Evolutionary conservation across 2,329 filamentous ascomycete genomes (phyloP).

Genomic region (Graphilbum ipis-grandicollis): DNA sequence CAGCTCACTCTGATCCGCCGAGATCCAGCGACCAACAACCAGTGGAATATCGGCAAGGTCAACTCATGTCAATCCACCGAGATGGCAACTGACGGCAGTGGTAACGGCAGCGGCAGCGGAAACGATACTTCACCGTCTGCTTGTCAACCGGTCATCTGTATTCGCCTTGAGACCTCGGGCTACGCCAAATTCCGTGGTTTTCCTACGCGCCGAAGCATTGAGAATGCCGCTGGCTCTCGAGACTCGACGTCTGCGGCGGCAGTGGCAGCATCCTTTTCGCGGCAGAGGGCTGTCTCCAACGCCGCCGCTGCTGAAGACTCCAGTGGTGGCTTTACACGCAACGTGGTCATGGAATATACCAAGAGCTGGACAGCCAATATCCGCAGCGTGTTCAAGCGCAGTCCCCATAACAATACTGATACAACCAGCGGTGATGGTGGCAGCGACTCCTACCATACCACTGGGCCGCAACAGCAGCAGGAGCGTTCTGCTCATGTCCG

Average conservation of each 20-base stretch:
- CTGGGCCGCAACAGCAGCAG: no score
- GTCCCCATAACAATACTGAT: no score
- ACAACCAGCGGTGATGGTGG: no score
- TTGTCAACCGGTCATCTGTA: conserved; percentile 26
- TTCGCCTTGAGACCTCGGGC: conserved; percentile 35
- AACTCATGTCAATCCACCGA: conserved; percentile 27
- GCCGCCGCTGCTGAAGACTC: neutral
- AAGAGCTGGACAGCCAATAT: conserved; percentile 30
- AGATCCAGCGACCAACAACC: conserved; percentile 47
- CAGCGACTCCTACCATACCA: no score
- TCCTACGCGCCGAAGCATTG: conserved; percentile 15
- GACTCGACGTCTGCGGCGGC: neutral
- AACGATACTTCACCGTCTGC: neutral
- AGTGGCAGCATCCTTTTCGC: conserved; percentile 1
- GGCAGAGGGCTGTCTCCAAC: neutral
- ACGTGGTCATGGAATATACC: conserved; percentile 40
- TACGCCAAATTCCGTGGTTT: conserved; percentile 39
- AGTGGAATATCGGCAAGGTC: conserved; percentile 61
- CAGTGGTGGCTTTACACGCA: conserved; percentile 24
- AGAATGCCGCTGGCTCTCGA: no score
- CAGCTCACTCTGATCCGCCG: conserved; percentile 53
- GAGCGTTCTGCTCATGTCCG: no score
- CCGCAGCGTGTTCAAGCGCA: conserved; percentile 23
- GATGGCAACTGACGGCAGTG: no score
- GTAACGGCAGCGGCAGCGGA: conserved; percentile 6